A percentile compares a stretch with the other conserved stretches of the same genome.
Evolutionary conservation across 1,284 basidiomycete genomes (phyloP).

Genomic region (Irpex sp.): DNA sequence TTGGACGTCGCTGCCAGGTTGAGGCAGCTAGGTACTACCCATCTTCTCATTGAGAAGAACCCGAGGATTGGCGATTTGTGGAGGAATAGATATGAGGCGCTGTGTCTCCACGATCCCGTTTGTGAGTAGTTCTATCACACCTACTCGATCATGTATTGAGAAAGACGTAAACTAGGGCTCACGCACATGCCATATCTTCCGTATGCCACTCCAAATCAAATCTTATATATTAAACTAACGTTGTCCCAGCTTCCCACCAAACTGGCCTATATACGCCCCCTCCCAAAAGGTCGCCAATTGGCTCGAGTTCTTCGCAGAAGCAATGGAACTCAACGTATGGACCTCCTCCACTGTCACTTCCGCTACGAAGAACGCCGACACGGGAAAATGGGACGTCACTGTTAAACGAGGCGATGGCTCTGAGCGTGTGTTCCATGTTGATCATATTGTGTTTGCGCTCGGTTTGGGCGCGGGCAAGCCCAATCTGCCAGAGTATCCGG

Average conservation of each 20-base stretch:
- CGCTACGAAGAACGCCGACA: conserved; percentile 42
- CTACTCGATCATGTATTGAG: background rate
- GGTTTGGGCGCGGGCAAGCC: conserved; percentile 53
- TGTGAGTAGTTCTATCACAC: conserved; percentile 42
- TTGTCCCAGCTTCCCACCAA: conserved; percentile 44
- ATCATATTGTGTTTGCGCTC: conserved; percentile 59
- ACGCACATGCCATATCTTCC: conserved; percentile 53
- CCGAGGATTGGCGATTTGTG: conserved; percentile 56
- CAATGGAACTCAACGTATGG: conserved; percentile 67
- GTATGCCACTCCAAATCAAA: conserved; percentile 16
- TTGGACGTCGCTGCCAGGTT: conserved; percentile 57
- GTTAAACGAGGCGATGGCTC: conserved; percentile 40
- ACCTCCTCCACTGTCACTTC: conserved; percentile 45
- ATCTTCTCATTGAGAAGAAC: conserved; percentile 53
- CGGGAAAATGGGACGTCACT: conserved; percentile 52
- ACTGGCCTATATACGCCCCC: conserved; percentile 62
- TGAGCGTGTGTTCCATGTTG: conserved; percentile 46
- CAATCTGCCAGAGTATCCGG: conserved; percentile 46
- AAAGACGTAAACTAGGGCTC: conserved; percentile 35
- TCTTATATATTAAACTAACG: background rate
- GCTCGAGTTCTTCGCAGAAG: conserved; percentile 63
- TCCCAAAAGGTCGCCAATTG: conserved; percentile 63
- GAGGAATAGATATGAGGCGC: conserved; percentile 54
- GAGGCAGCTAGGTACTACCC: conserved; percentile 47
- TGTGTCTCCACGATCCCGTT: conserved; percentile 64